Conservation (phyloP, 352 stramenopile genomes). For the Globisporangium nagaii region DNA sequence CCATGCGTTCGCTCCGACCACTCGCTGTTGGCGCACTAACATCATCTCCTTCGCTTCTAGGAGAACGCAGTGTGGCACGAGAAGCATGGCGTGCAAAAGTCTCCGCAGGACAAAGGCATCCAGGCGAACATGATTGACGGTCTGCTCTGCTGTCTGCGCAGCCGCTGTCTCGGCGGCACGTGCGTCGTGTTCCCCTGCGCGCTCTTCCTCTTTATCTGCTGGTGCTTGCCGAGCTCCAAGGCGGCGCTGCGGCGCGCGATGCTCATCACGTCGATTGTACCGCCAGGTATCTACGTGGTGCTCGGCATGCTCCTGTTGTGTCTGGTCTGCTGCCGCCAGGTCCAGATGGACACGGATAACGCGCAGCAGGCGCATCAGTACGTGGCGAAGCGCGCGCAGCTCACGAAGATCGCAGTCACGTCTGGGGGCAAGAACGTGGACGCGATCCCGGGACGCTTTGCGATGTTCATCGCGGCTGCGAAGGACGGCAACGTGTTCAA, state of each 20-base stretch:
- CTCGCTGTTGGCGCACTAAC: not conserved
- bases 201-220: constrained; percentile 48
- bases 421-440: constrained; percentile 19
- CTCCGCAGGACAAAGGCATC: constrained; percentile 21
- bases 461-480: constrained; percentile 59
- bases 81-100: constrained; percentile 17
- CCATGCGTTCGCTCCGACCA: not conserved
- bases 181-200: constrained; percentile 53
- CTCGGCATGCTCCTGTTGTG: constrained; percentile 25
- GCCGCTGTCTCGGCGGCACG: constrained; percentile 41
- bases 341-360: constrained; percentile 47
- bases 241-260: constrained; percentile 21
- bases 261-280: constrained; percentile 41
- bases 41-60: too few species aligned
- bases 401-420: constrained; percentile 55
- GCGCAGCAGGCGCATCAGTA: constrained; percentile 56
- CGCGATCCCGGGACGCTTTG: constrained; percentile 43
- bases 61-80: constrained; percentile 67
- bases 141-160: constrained; percentile 62
- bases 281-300: constrained; percentile 31
- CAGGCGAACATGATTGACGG: constrained; percentile 32
- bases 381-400: constrained; percentile 24
- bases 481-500: constrained; percentile 36
- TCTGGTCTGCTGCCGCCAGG: constrained; percentile 49
- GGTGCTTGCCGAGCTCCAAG: constrained; percentile 25